phyloP scores from a whole-genome alignment of 495 filamentous ascomycete species.

The Penicillium crystallinum region DNA sequence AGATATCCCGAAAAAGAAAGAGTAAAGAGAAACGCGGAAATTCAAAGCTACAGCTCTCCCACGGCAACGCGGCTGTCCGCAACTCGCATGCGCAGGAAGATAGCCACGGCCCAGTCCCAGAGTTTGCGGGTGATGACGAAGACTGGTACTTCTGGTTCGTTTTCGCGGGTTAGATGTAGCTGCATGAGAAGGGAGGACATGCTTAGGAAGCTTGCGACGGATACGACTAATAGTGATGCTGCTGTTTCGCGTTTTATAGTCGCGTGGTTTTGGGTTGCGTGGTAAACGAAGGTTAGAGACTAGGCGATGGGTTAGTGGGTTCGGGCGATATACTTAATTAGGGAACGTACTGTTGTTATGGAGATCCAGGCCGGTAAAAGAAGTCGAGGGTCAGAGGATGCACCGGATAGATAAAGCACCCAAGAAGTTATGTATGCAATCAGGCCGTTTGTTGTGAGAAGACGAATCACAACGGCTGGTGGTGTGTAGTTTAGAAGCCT shows the following conservation, averaged over 20 bases:
- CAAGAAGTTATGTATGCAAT: slow-evolving; percentile 80
- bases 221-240: slow-evolving; percentile 71
- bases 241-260: slow-evolving; percentile 77
- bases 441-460: slow-evolving; percentile 70
- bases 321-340: neutral
- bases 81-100: slow-evolving; percentile 40
- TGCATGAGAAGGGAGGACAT: slow-evolving; percentile 66
- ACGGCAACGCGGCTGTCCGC: slow-evolving; percentile 23
- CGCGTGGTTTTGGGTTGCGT: slow-evolving; percentile 74
- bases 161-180: slow-evolving; percentile 59
- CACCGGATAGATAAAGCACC: slow-evolving; percentile 70
- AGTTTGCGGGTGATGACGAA: slow-evolving; percentile 48
- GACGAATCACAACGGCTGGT: slow-evolving; percentile 74
- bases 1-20: slow-evolving; percentile 1
- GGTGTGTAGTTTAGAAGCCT: slow-evolving; percentile 88
- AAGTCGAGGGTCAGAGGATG: slow-evolving; percentile 67
- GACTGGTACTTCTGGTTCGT: slow-evolving; percentile 59
- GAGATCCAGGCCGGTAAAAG: slow-evolving; percentile 83
- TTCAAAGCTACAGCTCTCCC: slow-evolving; percentile 24
- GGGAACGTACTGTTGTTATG: slow-evolving; percentile 64
- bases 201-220: slow-evolving; percentile 68
- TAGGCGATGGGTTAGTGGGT: slow-evolving; percentile 21
- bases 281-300: slow-evolving; percentile 74
- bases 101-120: slow-evolving; percentile 40
- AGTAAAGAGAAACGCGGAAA: neutral